A percentile compares a stretch with the other conserved stretches of the same genome.
Conservation (phyloP, 257 asterid genomes). For the Catharanthus roseus region DNA sequence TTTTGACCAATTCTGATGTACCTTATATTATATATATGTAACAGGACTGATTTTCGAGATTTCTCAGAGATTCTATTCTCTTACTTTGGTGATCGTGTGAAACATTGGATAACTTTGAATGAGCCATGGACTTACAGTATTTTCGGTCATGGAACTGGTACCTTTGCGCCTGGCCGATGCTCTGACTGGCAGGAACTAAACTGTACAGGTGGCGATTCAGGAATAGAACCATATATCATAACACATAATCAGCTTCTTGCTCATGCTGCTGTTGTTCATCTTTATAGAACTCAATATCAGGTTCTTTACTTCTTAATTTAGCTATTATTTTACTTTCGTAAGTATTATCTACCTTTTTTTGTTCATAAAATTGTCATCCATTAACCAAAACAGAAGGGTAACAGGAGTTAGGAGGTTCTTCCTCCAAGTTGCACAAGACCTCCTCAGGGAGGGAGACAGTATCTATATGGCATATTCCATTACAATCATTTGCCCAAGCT, state of each 20-base stretch:
- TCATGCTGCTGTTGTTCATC: slow-evolving; percentile 15
- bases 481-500: no score
- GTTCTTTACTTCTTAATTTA: not conserved
- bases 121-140: slow-evolving; percentile 23
- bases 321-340: no score
- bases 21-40: no score
- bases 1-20: no score
- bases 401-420: no score
- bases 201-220: slow-evolving; percentile 15
- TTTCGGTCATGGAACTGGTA: slow-evolving; percentile 14
- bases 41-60: slow-evolving; percentile 16
- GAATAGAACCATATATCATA: slow-evolving; percentile 17
- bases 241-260: slow-evolving; percentile 17
- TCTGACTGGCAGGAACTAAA: slow-evolving; percentile 10
- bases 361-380: no score
- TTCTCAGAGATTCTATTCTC: slow-evolving; percentile 15
- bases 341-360: no score
- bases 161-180: slow-evolving; percentile 17
- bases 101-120: slow-evolving; percentile 18
- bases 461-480: no score
- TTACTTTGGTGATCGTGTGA: slow-evolving; percentile 18
- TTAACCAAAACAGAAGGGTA: no score
- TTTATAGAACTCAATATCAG: slow-evolving; percentile 14
- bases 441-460: no score
- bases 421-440: no score